A percentile compares a stretch with the other conserved stretches of the same genome.
These are phyloP conservation scores for Ephemerocybe angulata DNA, from an alignment of 768 basidiomycete species.

Conservation along the genomic window DNA sequence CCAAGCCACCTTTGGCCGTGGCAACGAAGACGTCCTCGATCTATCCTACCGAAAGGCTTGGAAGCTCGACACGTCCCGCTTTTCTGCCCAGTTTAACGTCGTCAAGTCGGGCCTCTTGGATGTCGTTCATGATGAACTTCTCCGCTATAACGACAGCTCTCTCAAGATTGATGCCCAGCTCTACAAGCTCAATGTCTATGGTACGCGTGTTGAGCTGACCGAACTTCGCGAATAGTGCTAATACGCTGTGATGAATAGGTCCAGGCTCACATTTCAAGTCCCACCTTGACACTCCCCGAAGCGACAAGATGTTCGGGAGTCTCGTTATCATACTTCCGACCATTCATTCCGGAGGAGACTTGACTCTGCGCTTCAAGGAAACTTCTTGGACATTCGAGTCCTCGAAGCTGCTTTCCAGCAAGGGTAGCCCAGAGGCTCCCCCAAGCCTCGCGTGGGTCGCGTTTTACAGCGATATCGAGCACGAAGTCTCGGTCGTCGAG, in stretches of 20 bases:
- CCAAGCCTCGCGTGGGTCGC: conserved; percentile 32
- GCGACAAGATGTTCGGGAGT: conserved; percentile 46
- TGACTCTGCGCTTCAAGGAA: conserved; percentile 38
- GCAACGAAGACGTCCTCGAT: conserved; percentile 22
- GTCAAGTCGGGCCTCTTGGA: conserved; percentile 11
- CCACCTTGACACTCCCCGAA: conserved; percentile 46
- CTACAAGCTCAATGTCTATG: conserved; percentile 38
- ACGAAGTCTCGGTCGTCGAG: conserved; percentile 34
- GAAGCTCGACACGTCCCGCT: conserved; percentile 17
- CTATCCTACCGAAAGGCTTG: conserved; percentile 26
- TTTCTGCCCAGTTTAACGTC: conserved; percentile 20
- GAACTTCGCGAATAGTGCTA: not conserved
- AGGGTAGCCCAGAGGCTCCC: too few relatives aligned
- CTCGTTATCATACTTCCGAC: conserved; percentile 49
- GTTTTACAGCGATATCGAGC: conserved; percentile 39
- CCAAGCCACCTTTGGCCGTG: conserved; percentile 22
- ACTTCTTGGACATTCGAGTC: conserved; percentile 30
- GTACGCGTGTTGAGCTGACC: conserved; percentile 14
- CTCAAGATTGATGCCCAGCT: conserved; percentile 23
- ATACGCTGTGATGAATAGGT: conserved; percentile 19
- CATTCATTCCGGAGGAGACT: conserved; percentile 42
- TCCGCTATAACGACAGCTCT: conserved; percentile 13
- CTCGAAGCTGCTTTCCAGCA: not conserved
- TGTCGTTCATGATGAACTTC: conserved; percentile 11
- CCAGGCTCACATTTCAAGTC: conserved; percentile 46